Base-by-base conservation (phyloP, 108 stramenopile species). In the Skeletonema menzelii region DNA sequence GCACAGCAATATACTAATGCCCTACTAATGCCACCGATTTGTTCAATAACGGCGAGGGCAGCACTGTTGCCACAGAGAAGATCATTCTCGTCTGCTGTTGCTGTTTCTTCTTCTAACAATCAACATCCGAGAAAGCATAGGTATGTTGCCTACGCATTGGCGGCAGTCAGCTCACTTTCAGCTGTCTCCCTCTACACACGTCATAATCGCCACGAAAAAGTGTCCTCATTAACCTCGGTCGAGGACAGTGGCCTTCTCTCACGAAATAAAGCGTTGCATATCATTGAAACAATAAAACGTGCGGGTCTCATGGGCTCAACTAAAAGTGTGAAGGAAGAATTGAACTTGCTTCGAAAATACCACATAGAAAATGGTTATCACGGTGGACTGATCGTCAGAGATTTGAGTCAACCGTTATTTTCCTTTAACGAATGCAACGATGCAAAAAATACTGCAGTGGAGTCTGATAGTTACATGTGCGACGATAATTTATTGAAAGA, bases 311-410 rank as follows among this genome's bases (percentile, higher is more conserved):
- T 82, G 63, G 86, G 86, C 27, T 34, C 40, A 2, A 69, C 73
- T 14, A 78, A 81, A 47, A 80, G 82, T 67, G 85, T 88, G 58
- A 82, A 84, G 69, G 84, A 84, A 4, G 87, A 88, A 69, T 46
- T 88, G 65, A 71, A 82, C 40, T 32, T 31, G 14, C 73, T 88
- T 26, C 82, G 85, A 12, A 72, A 79, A 37, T 88, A 85, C 80
- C 87, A 88, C 73, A 24, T 56, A 13, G 74, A 84, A 6, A 64
- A 72, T 34, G 83, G 83, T 5, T 88, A 79, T 69, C 69, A 79
- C n/a, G 87, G 87, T 11, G 85, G 85, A 13, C 49, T 88, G 7
- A 85, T 88, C 10, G 67, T 84, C 15, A 55, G 87, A 53, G 87
- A 88, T 61, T 60, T 88, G 26, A 75, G 59, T n/a, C 62, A 61